These are phyloP conservation scores for Trichoderma pleuroti DNA, from an alignment of 2,329 filamentous ascomycete genomes.

Conservation along the genomic window DNA sequence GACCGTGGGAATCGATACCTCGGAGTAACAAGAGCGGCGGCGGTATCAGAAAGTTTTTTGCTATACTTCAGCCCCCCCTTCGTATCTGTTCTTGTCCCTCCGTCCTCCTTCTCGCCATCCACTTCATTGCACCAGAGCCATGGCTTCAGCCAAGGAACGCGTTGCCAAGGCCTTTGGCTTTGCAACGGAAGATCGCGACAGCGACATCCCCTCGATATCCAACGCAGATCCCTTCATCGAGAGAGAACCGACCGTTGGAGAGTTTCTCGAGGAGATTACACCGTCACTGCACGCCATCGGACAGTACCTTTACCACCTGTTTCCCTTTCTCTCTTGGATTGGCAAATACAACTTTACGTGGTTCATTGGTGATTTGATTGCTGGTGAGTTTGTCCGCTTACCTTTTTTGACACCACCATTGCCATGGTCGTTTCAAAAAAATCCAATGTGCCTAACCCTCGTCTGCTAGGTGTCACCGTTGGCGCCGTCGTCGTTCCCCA, in stretches of 20 bases:
- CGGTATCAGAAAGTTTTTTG: neutral
- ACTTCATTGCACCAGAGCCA: neutral
- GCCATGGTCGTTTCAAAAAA: neutral
- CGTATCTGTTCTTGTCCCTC: neutral
- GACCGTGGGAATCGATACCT: neutral
- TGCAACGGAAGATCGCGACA: conserved; percentile 32
- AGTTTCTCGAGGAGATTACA: conserved; percentile 39
- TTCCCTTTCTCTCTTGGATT: conserved; percentile 50
- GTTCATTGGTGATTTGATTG: conserved; percentile 46
- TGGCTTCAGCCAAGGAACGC: conserved; percentile 27
- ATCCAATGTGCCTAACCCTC: conserved; percentile 18
- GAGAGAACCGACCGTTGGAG: conserved; percentile 40
- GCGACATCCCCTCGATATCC: conserved; percentile 34
- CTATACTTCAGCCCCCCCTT: neutral
- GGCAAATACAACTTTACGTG: conserved; percentile 48
- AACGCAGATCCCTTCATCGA: conserved; percentile 40
- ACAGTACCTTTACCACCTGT: conserved; percentile 40
- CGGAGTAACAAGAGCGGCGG: neutral
- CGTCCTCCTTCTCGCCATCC: neutral
- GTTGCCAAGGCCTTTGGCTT: conserved; percentile 33
- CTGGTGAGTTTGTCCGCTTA: conserved; percentile 31
- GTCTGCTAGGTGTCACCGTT: conserved; percentile 39
- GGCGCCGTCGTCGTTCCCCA: conserved; percentile 54
- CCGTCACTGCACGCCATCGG: conserved; percentile 32
- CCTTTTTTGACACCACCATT: neutral